Percentiles rank a stretch among this genome's conserved stretches.
phyloP scores from a whole-genome alignment of 257 asterid species.

The Nicotiana paniculata region DNA sequence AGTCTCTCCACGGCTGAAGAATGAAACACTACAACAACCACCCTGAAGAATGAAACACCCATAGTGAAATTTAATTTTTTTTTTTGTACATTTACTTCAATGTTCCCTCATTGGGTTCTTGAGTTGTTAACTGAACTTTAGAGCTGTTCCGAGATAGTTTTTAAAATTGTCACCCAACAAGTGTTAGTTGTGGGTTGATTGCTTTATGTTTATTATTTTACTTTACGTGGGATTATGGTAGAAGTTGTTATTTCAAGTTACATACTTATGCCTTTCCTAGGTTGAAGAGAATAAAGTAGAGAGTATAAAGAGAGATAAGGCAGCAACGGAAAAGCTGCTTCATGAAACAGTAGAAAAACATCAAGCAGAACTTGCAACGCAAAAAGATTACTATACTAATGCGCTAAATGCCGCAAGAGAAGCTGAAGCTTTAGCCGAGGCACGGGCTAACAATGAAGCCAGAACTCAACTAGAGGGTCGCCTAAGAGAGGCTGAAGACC shows the following conservation, averaged over 20 bases:
- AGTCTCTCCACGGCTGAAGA: no score
- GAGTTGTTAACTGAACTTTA: neutral
- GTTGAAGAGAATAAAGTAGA: conserved; percentile 96
- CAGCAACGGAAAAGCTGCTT: conserved; percentile 82
- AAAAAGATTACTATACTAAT: conserved; percentile 80
- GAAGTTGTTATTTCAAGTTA: neutral
- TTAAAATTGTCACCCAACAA: neutral
- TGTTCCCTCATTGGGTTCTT: neutral
- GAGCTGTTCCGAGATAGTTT: neutral
- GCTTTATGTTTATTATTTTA: neutral
- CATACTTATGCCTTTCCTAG: conserved; percentile 24
- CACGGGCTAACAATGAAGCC: conserved; percentile 86
- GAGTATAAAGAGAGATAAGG: conserved; percentile 83
- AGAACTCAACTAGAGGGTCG: conserved; percentile 76
- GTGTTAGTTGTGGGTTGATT: neutral
- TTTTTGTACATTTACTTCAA: neutral
- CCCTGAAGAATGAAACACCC: neutral
- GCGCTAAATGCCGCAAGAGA: conserved; percentile 88
- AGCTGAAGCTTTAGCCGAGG: conserved; percentile 95
- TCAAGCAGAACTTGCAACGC: conserved; percentile 78
- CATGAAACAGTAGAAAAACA: conserved; percentile 94
- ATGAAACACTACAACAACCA: neutral
- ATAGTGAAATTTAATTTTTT: neutral
- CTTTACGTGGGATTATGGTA: neutral
- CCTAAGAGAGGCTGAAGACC: conserved; percentile 41